Base-by-base conservation (phyloP, 73 alveolate genomes). In the Paramecium primaurelia region DNA sequence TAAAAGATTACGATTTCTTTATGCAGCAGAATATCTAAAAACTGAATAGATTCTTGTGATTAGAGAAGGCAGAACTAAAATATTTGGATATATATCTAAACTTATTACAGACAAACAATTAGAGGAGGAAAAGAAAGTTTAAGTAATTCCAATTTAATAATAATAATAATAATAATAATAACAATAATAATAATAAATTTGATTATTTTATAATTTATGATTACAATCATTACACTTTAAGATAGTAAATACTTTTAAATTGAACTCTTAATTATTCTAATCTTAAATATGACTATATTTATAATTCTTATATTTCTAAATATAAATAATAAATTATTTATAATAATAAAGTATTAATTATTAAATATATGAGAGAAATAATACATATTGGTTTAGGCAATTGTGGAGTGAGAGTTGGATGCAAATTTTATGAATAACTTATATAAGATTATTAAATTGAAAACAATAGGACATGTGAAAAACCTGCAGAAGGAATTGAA, bases 11-110 rank as follows among this genome's bases (percentile, higher is more conserved):
- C 37, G 47, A 3, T 80, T 80, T 49, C 34, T 80, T 30, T 80
- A 80, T 80, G 91, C 91, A 2, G 91, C 91, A 6, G 91, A 80
- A 7, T 80, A 80, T 80, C n/a, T 80, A 0, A 45, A 80, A 42
- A 80, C 71, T 80, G 91, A 80, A 22, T 47, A 80, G 28, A 80
- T 80, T 0, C 58, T 80, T 22, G 91, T 80, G 6, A 80, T 80
- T 47, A 80, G 91, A 49, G 91, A 80, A 25, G 91, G 91, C 11
- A 80, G 91, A 49, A 80, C 91, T 20, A 80, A 80, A 36, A 80
- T 80, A 45, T 80, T 80, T 47, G 91, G 91, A 38, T 80, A 80
- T 25, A 49, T 80, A 1, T 32, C 91, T 26, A 80, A 80, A 80
- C 58, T 80, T 14, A 45, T 80, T 3, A n/a, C 91, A 32, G 91